Base-by-base conservation (phyloP, 345 rosid genomes). In the Linum trigynum region DNA sequence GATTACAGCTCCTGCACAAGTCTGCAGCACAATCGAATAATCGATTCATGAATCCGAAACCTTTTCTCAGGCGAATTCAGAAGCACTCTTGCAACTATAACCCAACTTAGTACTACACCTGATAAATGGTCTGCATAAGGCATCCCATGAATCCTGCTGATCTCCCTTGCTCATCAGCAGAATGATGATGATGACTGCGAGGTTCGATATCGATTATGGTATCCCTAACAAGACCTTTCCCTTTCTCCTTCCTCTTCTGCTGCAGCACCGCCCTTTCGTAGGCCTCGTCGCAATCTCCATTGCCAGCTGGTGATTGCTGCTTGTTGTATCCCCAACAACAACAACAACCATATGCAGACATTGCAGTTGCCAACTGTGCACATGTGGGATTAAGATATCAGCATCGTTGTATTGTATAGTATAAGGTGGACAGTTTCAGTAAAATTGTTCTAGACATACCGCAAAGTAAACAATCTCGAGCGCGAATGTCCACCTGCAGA, bases 401-500 rank as follows among this genome's bases (percentile, higher is more conserved):
- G 10, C 32, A 23, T 23, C 32, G 1, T 23, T 23, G 32, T 23
- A 23, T 23, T 9, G 38, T 8, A 7, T 32, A 36, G 38, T 2
- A 16, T 7, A 58, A 32, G 32, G 32, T 23, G 7, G 10, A 2
- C 32, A 23, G 2, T 16, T 23, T 23, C 32, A 16, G 32, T 23
- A 23, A 23, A 7, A 16, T 58, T 11, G 37, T 23, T 23, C 32
- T 1, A 1, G 1, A 79, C 89, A n/a, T 85, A 94, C 99, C 85
- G 78, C 87, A 75, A 94, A 94, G 77, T 90, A 94, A 69, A 88
- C 59, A 76, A 87, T 82, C 53, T 86, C 89, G 68, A 94, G 74
- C 15, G 81, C 57, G 75, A 90, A 88, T 61, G 96, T 86, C 97
- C 99, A 94, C 79, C 97, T 94, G 91, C 83, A 76, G 41, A 78